A percentile compares a stretch with the other conserved stretches of the same genome.
Evolutionary conservation across 2,329 filamentous ascomycete genomes (phyloP).

Genomic region (Periconia sp.): DNA sequence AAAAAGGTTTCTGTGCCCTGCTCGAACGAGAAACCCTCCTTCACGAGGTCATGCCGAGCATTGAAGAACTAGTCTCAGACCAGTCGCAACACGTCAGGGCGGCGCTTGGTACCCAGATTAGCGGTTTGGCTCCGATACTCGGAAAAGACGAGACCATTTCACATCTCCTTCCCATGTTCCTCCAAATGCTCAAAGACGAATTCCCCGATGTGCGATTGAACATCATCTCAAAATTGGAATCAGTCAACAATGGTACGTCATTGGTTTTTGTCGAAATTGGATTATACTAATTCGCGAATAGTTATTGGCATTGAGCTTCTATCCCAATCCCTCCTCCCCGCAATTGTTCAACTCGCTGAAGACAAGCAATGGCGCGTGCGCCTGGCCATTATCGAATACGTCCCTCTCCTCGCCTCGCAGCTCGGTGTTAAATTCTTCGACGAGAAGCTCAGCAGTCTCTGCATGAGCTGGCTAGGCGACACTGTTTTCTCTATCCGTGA

Average conservation of each 20-base stretch:
- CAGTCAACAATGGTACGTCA: slow-evolving; percentile 84
- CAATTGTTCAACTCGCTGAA: slow-evolving; percentile 95
- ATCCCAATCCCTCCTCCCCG: slow-evolving; percentile 92
- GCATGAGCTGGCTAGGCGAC: slow-evolving; percentile 98
- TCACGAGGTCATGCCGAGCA: slow-evolving; percentile 93
- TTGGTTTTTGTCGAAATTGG: background rate
- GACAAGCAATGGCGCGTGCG: slow-evolving; percentile 99
- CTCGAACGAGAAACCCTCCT: slow-evolving; percentile 86
- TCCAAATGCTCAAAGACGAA: slow-evolving; percentile 99
- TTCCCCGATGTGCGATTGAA: slow-evolving; percentile 97
- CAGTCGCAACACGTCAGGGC: slow-evolving; percentile 95
- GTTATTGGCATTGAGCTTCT: slow-evolving; percentile 98
- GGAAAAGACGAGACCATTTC: slow-evolving; percentile 99
- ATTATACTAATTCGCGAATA: slow-evolving; percentile 38
- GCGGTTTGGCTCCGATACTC: slow-evolving; percentile 91
- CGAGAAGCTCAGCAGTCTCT: slow-evolving; percentile 90
- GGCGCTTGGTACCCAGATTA: slow-evolving; percentile 94
- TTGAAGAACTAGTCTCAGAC: slow-evolving; percentile 95
- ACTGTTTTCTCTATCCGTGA: slow-evolving; percentile 98
- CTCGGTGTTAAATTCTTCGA: slow-evolving; percentile 97
- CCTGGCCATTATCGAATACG: slow-evolving; percentile 98
- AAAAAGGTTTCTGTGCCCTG: slow-evolving; percentile 80
- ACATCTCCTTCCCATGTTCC: slow-evolving; percentile 96
- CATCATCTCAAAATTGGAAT: slow-evolving; percentile 99
- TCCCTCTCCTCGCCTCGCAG: slow-evolving; percentile 91